Base-by-base conservation (phyloP, 257 asterid species). In the Solanum appendiculatum region DNA sequence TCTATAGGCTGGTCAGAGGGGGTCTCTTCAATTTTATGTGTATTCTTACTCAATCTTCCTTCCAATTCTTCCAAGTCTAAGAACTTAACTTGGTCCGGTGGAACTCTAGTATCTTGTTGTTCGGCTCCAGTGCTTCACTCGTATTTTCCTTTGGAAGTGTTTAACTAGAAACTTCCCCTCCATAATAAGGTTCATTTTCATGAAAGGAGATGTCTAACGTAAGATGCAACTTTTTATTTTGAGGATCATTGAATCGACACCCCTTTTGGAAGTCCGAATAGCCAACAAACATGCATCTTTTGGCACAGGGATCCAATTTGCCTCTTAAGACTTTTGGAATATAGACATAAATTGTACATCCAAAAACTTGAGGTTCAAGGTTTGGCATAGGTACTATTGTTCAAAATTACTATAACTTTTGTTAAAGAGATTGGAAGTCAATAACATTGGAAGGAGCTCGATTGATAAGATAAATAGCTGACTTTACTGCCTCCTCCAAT, bases 241-340 rank as follows among this genome's bases (percentile, higher is more conserved):
- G 11, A 0, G 90, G 91, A 13, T 86, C 87, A 86, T 86, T 73
- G 8, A 89, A 89, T 1, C 88, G 25, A 46, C 83, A 86, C 0
- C 89, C 86, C 33, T 86, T 89, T n/a, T 86, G 25, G 27, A 86
- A 73, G 5, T 73, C 74, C 0, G 86, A 60, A 48, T 86, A 89
- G n/a, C 87, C 87, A 5, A 89, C 23, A 84, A 89, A 89, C 1
- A 86, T 46, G 29, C 87, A 88, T 0, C 54, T 11, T 44, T 13
- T 46, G 11, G 54, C 54, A 46, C 18, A 46, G 0, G 54, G 54
- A 46, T n/a, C n/a, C n/a, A n/a, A n/a, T n/a, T n/a, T n/a, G n/a
- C n/a, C n/a, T n/a, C n/a, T n/a, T n/a, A n/a, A n/a, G n/a, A n/a
- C n/a, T n/a, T n/a, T n/a, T n/a, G n/a, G n/a, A n/a, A n/a, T n/a